Base-by-base conservation (phyloP, 2,329 filamentous ascomycete genomes). In the Cryphonectria parasitica region DNA sequence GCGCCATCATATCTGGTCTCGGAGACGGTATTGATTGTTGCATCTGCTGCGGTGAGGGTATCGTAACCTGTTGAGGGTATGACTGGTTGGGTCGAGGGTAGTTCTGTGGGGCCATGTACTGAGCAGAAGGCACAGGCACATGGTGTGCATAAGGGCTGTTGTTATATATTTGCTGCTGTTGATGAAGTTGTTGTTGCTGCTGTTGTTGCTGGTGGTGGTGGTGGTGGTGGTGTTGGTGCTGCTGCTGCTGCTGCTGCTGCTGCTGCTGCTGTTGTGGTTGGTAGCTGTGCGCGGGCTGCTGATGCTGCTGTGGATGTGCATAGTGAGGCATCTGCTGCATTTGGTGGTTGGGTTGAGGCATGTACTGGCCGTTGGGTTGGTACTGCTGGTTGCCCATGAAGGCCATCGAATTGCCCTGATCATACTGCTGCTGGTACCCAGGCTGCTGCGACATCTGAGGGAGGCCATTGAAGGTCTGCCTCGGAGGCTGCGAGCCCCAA, bases 31-130 rank as follows among this genome's bases (percentile, higher is more conserved):
- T 62, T 75, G 75, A 66, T 74, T 77, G 76, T 45, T 78, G 77
- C 56, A 66, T 41, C n/a, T 66, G 64, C n/a, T 34, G 54, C 10
- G 64, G 45, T 15, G 64, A 66, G 31, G 49, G 49, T 6, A 66
- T 54, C 8, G 65, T 25, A 6, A 60, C 25, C 17, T 60, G 66
- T 64, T 64, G 60, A 49, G 66, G 6, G 31, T 68, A 68, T 31
- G 28, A 17, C 22, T 62, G 66, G 22, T 41, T 45, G 15, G 52
- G 36, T 19, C 81, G 81, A 25, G 81, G 75, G 28, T 80, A 80
- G 54, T 79, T 78, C 28, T 82, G 77, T 67, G 81, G 69, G 66
- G 62, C 36, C 13, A 72, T 68, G 63, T 68, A 72, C 60, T 70
- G 68, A 39, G 58, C 61, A 58, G 64, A n/a, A 28, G 68, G 62